Percentiles rank a stretch among this genome's conserved stretches.
Conservation (phyloP, 2,329 filamentous ascomycete species). For the Chaetoscypha palmicola region DNA sequence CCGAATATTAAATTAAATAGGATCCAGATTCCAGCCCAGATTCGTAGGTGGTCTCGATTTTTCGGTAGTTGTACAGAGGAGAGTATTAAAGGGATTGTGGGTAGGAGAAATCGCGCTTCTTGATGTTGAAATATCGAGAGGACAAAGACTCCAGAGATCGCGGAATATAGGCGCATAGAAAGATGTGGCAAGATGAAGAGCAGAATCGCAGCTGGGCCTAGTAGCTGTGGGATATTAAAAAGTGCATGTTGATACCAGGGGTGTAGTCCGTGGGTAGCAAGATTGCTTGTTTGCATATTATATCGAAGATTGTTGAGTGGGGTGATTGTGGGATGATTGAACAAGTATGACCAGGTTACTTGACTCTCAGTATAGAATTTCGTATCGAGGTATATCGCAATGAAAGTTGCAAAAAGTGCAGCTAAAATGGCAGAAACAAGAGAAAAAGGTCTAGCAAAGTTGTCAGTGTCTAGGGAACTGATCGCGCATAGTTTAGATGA, state of each 20-base stretch:
- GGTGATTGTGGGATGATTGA: slow-evolving; percentile 61
- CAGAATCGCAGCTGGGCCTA: slow-evolving; percentile 62
- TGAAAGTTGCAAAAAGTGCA: slow-evolving; percentile 57
- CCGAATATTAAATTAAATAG: slow-evolving; percentile 63
- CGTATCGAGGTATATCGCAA: slow-evolving; percentile 79
- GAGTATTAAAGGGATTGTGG: slow-evolving; percentile 68
- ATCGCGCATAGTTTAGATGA: no score
- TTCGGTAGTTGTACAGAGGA: slow-evolving; percentile 64
- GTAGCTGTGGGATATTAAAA: slow-evolving; percentile 62
- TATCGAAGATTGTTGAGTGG: slow-evolving; percentile 73
- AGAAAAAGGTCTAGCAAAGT: slow-evolving; percentile 44
- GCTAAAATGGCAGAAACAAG: slow-evolving; percentile 58
- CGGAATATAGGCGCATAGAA: slow-evolving; percentile 62
- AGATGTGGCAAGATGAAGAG: slow-evolving; percentile 51
- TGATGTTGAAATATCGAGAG: slow-evolving; percentile 73
- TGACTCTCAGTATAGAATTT: slow-evolving; percentile 65
- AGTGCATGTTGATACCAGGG: slow-evolving; percentile 72
- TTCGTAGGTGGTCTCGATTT: slow-evolving; percentile 40
- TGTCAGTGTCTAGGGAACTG: no score
- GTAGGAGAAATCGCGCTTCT: slow-evolving; percentile 71
- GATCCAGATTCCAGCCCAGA: slow-evolving; percentile 58
- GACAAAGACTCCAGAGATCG: slow-evolving; percentile 61
- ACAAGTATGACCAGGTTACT: slow-evolving; percentile 57
- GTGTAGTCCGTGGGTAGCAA: slow-evolving; percentile 69
- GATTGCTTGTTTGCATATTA: slow-evolving; percentile 62